phyloP scores from a whole-genome alignment of 306 rosid genomes.

The Corylus heterophylla region DNA sequence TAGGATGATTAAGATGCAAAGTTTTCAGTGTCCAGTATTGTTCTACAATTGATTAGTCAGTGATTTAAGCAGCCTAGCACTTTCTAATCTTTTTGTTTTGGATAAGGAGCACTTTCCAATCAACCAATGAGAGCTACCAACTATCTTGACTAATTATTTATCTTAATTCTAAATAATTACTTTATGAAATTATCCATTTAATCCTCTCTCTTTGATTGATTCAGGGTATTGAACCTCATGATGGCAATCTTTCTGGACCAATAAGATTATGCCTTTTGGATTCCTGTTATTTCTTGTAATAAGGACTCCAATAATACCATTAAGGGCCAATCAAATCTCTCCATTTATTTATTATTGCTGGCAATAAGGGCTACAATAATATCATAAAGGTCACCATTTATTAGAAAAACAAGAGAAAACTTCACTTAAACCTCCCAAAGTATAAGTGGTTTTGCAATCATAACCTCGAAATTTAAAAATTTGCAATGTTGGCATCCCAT shows the following conservation, averaged over 20 bases:
- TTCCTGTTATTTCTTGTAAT: too few relatives aligned
- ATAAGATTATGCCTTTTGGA: neutral
- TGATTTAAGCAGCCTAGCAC: neutral
- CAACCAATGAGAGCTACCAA: slow-evolving; percentile 17
- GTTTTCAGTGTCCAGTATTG: slow-evolving; percentile 6
- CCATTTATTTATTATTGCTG: neutral
- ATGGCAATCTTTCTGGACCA: neutral
- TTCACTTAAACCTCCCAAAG: too few relatives aligned
- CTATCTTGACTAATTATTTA: neutral
- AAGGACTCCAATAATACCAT: neutral
- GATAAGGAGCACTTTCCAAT: slow-evolving; percentile 1
- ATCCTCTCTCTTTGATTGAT: neutral
- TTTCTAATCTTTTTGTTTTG: neutral
- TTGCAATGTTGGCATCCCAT: too few relatives aligned
- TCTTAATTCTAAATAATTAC: neutral
- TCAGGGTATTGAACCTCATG: neutral
- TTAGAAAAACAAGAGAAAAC: neutral
- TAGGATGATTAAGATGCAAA: slow-evolving; percentile 18
- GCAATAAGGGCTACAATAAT: too few relatives aligned
- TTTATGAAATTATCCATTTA: neutral
- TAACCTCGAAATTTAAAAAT: too few relatives aligned
- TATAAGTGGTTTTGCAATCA: too few relatives aligned
- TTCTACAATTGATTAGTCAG: neutral
- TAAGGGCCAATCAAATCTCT: neutral
- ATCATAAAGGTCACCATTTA: neutral